Evolutionary conservation across 495 filamentous ascomycete genomes (phyloP).

Genomic region (Hyaloscypha hepaticicola): DNA sequence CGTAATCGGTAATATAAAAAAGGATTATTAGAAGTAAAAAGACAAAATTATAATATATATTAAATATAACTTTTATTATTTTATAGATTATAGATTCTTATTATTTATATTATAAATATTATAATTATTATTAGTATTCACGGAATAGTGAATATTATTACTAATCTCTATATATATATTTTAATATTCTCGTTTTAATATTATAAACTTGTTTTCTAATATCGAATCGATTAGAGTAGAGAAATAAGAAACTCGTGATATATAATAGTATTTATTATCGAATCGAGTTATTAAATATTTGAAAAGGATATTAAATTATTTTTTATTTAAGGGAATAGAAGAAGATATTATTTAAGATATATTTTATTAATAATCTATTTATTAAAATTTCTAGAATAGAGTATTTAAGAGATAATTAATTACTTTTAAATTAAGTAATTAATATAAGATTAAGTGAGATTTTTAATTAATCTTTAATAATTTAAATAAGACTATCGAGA

Average conservation of each 20-base stretch:
- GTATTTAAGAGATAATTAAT: conserved; percentile 5
- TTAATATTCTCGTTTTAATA: too few relatives aligned
- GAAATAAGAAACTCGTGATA: neutral
- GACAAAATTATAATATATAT: too few relatives aligned
- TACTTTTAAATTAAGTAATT: conserved; percentile 17
- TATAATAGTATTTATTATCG: neutral
- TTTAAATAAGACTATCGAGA: too few relatives aligned
- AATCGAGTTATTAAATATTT: conserved; percentile 21
- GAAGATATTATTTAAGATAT: conserved; percentile 22
- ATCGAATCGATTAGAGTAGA: neutral
- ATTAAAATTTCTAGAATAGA: conserved; percentile 18
- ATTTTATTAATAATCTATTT: conserved; percentile 22
- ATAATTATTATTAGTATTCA: too few relatives aligned
- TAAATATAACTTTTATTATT: neutral
- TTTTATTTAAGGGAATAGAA: conserved; percentile 5
- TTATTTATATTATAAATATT: too few relatives aligned
- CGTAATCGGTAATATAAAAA: too few relatives aligned
- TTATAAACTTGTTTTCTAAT: neutral
- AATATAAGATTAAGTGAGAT: conserved; percentile 24
- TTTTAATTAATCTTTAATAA: conserved; percentile 23
- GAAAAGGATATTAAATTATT: conserved; percentile 17
- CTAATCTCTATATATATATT: too few relatives aligned
- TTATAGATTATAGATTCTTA: too few relatives aligned
- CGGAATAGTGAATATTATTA: too few relatives aligned
- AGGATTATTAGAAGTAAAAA: too few relatives aligned